Evolutionary conservation across 331 rosid genomes (phyloP).

Genomic region (Rhamnella rubrinervis): DNA sequence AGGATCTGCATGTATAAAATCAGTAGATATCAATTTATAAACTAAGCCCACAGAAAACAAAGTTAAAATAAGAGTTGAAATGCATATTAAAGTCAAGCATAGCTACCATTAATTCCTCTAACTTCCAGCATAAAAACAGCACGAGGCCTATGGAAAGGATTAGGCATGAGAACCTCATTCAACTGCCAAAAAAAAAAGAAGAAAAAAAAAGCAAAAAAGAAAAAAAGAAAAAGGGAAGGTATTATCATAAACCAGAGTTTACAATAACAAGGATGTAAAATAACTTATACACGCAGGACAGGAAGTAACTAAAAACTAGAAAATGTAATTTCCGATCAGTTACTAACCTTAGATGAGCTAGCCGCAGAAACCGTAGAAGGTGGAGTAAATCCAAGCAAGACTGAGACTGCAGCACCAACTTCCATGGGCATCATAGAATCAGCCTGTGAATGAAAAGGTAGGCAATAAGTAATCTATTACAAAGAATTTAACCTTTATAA

Average conservation of each 20-base stretch:
- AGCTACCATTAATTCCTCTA: slow-evolving; percentile 67
- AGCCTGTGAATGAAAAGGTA: slow-evolving; percentile 38
- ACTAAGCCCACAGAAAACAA: slow-evolving; percentile 10
- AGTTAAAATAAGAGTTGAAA: background rate
- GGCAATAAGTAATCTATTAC: background rate
- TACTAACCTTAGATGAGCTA: slow-evolving; percentile 78
- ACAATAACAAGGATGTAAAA: background rate
- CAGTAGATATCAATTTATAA: slow-evolving; percentile 5
- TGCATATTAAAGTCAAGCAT: slow-evolving; percentile 19
- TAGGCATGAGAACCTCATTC: slow-evolving; percentile 73
- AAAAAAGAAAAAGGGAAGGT: slow-evolving; percentile 25
- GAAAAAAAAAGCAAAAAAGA: slow-evolving; percentile 23
- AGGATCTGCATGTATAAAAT: slow-evolving; percentile 46
- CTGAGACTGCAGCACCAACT: slow-evolving; percentile 73
- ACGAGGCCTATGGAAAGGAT: slow-evolving; percentile 90
- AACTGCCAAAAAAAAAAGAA: slow-evolving; percentile 56
- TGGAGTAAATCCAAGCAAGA: slow-evolving; percentile 91
- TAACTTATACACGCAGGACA: too few species aligned
- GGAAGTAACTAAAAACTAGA: slow-evolving; percentile 1
- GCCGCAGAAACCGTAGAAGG: slow-evolving; percentile 61
- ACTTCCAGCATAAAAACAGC: slow-evolving; percentile 80
- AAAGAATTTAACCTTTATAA: background rate
- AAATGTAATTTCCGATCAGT: slow-evolving; percentile 3
- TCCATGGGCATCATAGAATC: slow-evolving; percentile 58
- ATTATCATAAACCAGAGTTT: slow-evolving; percentile 26